These are phyloP conservation scores for Friedmanniomyces simplex DNA, from an alignment of 495 filamentous ascomycete species.

Conservation along the genomic window DNA sequence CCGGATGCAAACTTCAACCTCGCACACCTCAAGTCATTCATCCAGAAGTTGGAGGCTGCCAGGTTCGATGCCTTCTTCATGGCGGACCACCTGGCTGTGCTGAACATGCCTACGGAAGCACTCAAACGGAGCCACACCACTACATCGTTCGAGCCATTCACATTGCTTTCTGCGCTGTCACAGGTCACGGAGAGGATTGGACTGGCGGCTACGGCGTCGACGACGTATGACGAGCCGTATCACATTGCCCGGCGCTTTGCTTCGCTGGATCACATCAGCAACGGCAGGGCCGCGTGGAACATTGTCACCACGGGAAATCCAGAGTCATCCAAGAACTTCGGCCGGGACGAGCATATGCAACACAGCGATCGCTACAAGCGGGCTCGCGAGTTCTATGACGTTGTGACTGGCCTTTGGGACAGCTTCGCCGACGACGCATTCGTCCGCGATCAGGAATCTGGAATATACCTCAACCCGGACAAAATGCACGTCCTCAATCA, in stretches of 20 bases:
- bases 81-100: slow-evolving; percentile 48
- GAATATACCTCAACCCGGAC: slow-evolving; percentile 48
- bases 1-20: slow-evolving; percentile 52
- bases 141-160: too few relatives aligned
- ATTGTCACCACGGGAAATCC: slow-evolving; percentile 57
- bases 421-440: slow-evolving; percentile 59
- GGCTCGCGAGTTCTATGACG: slow-evolving; percentile 56
- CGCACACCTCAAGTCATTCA: slow-evolving; percentile 7
- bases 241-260: slow-evolving; percentile 53
- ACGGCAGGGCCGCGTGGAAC: slow-evolving; percentile 55
- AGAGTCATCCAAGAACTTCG: slow-evolving; percentile 51
- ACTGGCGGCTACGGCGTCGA: slow-evolving; percentile 52
- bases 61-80: slow-evolving; percentile 56
- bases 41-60: slow-evolving; percentile 37
- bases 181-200: slow-evolving; percentile 45
- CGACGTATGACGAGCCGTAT: slow-evolving; percentile 57
- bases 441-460: slow-evolving; percentile 39
- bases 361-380: slow-evolving; percentile 58
- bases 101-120: slow-evolving; percentile 59
- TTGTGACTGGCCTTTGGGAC: slow-evolving; percentile 58
- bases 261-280: slow-evolving; percentile 54
- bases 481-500: slow-evolving; percentile 54
- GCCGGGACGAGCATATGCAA: slow-evolving; percentile 42
- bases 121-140: slow-evolving; percentile 48
- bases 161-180: slow-evolving; percentile 13